Conservation (phyloP, 257 asterid species). For the Forsythia viridissima region DNA sequence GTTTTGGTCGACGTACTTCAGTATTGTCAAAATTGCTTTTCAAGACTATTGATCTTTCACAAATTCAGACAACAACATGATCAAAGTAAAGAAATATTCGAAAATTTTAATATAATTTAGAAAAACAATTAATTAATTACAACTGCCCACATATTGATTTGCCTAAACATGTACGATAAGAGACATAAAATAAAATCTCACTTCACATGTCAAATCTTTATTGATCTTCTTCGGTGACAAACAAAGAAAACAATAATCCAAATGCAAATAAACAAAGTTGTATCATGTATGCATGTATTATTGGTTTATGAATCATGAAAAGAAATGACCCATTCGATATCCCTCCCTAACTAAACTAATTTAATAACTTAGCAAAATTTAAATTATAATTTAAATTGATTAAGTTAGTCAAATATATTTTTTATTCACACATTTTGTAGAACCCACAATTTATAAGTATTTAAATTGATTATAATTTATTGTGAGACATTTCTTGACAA, state of each 20-base stretch:
- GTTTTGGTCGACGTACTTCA: too few relatives aligned
- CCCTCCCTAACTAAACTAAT: neutral
- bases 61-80: neutral
- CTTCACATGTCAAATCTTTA: neutral
- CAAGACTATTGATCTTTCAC: too few relatives aligned
- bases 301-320: neutral
- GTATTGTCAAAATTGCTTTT: too few relatives aligned
- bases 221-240: constrained; percentile 1
- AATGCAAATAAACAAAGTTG: neutral
- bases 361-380: neutral
- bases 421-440: too few relatives aligned
- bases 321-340: neutral
- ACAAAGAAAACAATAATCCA: neutral
- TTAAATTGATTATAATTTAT: too few relatives aligned
- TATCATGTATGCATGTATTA: neutral
- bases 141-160: constrained; percentile 29
- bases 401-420: too few relatives aligned
- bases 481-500: neutral
- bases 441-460: too few relatives aligned
- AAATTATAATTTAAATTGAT: too few relatives aligned
- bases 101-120: neutral
- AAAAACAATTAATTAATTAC: too few relatives aligned
- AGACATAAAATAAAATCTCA: constrained; percentile 22
- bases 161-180: constrained; percentile 21
- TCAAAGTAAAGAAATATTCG: neutral